These are phyloP conservation scores for Austropuccinia psidii DNA, from an alignment of 1,284 basidiomycete species.

Conservation along the genomic window DNA sequence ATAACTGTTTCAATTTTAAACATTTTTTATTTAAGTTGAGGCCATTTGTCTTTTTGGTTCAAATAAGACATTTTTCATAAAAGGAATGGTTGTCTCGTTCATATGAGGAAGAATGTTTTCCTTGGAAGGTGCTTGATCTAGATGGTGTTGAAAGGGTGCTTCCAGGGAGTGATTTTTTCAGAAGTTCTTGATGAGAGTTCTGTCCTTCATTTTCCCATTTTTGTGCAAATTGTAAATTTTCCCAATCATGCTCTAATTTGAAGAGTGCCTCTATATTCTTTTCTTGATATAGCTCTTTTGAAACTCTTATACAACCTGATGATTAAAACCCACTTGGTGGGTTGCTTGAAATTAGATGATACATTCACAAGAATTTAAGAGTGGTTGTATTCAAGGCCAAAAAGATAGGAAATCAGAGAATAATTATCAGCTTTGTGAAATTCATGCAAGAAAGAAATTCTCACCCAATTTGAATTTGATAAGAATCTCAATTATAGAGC, in stretches of 20 bases:
- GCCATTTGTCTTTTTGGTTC: no score
- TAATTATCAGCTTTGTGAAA: neutral
- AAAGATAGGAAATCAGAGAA: neutral
- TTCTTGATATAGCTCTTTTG: neutral
- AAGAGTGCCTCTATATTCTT: neutral
- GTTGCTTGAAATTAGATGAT: neutral
- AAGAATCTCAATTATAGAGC: neutral
- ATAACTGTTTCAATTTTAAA: no score
- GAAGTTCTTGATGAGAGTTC: no score
- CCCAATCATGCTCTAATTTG: neutral
- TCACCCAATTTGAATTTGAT: constrained; percentile 9
- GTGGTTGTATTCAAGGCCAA: neutral
- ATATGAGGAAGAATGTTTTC: no score
- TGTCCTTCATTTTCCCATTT: neutral
- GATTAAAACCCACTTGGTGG: neutral
- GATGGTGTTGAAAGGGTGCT: no score
- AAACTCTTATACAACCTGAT: neutral
- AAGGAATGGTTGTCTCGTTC: no score
- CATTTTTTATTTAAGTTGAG: no score
- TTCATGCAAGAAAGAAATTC: neutral
- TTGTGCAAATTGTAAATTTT: neutral
- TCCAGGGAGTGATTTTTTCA: no score
- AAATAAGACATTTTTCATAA: no score
- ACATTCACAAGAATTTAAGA: neutral
- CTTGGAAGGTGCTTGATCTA: no score